Evolutionary conservation across 1,139 yeast species (phyloP).

Genomic region (Eremothecium cymbalariae): DNA sequence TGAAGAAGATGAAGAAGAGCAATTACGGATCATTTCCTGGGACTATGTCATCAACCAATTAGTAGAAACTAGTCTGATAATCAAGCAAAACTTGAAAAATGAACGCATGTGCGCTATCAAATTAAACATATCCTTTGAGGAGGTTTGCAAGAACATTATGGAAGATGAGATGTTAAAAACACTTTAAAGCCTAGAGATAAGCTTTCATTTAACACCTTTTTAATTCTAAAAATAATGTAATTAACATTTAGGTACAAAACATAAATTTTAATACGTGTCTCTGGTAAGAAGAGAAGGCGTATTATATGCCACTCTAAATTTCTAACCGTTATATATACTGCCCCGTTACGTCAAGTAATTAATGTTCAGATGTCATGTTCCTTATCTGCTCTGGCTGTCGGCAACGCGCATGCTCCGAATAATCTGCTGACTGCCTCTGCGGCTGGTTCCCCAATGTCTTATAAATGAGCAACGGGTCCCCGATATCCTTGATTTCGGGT

Average conservation of each 20-base stretch:
- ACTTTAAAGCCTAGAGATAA: neutral
- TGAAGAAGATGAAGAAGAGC: constrained; percentile 15
- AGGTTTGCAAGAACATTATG: constrained; percentile 50
- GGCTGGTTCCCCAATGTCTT: constrained; percentile 31
- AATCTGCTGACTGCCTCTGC: constrained; percentile 9
- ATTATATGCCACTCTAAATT: too few relatives aligned
- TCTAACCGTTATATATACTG: too few relatives aligned
- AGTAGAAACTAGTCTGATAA: constrained; percentile 67
- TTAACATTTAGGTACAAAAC: too few relatives aligned
- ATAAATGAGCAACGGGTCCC: constrained; percentile 83
- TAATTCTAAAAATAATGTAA: too few relatives aligned
- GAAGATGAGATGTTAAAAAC: constrained; percentile 38
- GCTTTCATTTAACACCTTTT: too few relatives aligned
- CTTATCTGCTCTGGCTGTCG: constrained; percentile 2
- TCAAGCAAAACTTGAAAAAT: constrained; percentile 57
- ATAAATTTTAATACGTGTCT: too few relatives aligned
- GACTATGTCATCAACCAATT: constrained; percentile 45
- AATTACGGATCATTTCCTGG: constrained; percentile 30
- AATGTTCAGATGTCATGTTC: too few relatives aligned
- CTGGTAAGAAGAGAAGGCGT: too few relatives aligned
- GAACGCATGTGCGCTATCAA: constrained; percentile 60
- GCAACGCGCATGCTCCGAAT: constrained; percentile 1
- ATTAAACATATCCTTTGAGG: constrained; percentile 64
- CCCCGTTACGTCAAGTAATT: too few relatives aligned
- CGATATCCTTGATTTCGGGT: constrained; percentile 74